These are phyloP conservation scores for Rehmannia glutinosa DNA, from an alignment of 257 asterid genomes.

Conservation along the genomic window DNA sequence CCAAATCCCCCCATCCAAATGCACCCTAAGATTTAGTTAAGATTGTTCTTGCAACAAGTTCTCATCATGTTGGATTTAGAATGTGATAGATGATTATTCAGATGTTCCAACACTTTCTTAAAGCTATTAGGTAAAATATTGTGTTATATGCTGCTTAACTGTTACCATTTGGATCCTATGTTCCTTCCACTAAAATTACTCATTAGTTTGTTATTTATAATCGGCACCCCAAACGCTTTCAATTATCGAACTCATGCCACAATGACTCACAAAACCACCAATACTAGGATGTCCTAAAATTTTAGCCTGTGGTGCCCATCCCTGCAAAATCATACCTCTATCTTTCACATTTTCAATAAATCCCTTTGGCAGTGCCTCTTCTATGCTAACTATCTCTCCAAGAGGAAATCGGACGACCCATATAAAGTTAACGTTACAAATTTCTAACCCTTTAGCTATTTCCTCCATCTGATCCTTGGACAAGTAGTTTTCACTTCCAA, in stretches of 20 bases:
- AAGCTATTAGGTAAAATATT: no score
- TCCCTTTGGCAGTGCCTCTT: conserved; percentile 28
- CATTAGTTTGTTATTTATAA: no score
- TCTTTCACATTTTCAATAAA: conserved; percentile 33
- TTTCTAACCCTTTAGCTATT: conserved; percentile 36
- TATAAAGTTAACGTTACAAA: conserved; percentile 30
- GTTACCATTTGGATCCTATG: no score
- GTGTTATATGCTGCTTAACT: no score
- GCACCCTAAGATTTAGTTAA: no score
- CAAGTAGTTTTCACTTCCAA: conserved; percentile 46
- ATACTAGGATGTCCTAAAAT: conserved; percentile 29
- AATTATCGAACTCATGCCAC: conserved; percentile 39
- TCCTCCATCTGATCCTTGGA: conserved; percentile 28
- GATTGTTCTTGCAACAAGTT: no score
- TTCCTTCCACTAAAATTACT: no score
- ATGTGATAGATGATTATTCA: no score
- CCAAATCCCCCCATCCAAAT: no score
- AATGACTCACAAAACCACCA: conserved; percentile 42
- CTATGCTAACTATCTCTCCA: conserved; percentile 1
- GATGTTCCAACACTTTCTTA: no score
- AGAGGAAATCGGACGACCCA: conserved; percentile 42
- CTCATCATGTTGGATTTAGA: no score
- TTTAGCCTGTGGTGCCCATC: conserved; percentile 43
- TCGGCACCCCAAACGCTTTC: conserved; percentile 34
- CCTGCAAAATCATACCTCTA: conserved; percentile 29